Conservation (phyloP, 2,329 filamentous ascomycete species). For the Curvularia lunata region DNA sequence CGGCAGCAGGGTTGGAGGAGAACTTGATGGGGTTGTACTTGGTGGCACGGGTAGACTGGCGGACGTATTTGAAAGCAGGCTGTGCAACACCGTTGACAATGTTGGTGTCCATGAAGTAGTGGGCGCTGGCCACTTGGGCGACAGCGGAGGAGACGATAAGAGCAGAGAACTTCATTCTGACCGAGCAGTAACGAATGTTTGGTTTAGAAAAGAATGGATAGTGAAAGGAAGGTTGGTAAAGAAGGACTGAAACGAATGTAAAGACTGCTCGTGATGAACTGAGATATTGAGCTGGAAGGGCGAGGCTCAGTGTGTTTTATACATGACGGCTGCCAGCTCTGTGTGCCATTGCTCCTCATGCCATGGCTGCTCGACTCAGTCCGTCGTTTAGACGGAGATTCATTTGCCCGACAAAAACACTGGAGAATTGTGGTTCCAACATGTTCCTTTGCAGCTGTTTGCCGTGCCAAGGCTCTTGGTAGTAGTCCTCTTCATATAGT, state of each 20-base stretch:
- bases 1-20: slow-evolving; percentile 17
- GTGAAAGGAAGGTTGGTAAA: background rate
- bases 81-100: slow-evolving; percentile 20
- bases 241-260: slow-evolving; percentile 9
- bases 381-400: slow-evolving; percentile 7
- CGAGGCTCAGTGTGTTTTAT: background rate
- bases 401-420: slow-evolving; percentile 1
- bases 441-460: background rate
- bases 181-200: slow-evolving; percentile 12
- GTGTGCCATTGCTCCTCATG: background rate
- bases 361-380: background rate
- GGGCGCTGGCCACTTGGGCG: slow-evolving; percentile 27
- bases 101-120: slow-evolving; percentile 37
- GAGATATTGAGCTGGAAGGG: background rate
- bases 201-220: slow-evolving; percentile 2
- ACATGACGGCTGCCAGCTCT: background rate
- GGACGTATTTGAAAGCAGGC: slow-evolving; percentile 30
- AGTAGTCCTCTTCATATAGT: slow-evolving; percentile 2
- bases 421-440: background rate
- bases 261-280: slow-evolving; percentile 4
- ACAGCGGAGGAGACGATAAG: slow-evolving; percentile 5
- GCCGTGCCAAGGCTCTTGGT: slow-evolving; percentile 4
- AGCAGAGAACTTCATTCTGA: slow-evolving; percentile 17
- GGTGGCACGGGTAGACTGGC: slow-evolving; percentile 26
- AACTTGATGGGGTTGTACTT: slow-evolving; percentile 38